Evolutionary conservation across 2,329 filamentous ascomycete species (phyloP).

Genomic region (Anthostomella pinea): DNA sequence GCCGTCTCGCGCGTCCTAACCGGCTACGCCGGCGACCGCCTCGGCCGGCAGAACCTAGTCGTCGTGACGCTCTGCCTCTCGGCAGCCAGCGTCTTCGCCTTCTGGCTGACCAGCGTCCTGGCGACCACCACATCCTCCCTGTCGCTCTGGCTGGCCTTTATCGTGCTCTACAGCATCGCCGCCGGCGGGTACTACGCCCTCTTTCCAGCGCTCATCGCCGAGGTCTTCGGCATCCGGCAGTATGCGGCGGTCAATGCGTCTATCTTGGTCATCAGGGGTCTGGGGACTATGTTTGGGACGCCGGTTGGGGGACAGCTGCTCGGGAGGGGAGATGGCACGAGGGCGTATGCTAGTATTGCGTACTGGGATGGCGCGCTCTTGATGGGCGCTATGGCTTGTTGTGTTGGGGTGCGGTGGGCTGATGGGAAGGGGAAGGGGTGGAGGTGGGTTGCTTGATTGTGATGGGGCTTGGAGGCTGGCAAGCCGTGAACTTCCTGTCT

Average conservation of each 20-base stretch:
- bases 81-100: slow-evolving; percentile 34
- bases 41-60: slow-evolving; percentile 47
- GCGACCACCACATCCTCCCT: slow-evolving; percentile 26
- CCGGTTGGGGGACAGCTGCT: slow-evolving; percentile 43
- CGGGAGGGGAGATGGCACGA: slow-evolving; percentile 27
- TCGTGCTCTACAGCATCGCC: slow-evolving; percentile 41
- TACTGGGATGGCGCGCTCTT: slow-evolving; percentile 42
- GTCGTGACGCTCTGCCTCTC: slow-evolving; percentile 38
- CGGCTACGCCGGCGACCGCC: slow-evolving; percentile 44
- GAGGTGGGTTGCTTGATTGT: slow-evolving; percentile 41
- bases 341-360: slow-evolving; percentile 37
- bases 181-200: slow-evolving; percentile 44
- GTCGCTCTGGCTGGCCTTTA: slow-evolving; percentile 39
- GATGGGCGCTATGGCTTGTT: slow-evolving; percentile 36
- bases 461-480: no score
- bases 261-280: slow-evolving; percentile 42
- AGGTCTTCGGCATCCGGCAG: slow-evolving; percentile 45
- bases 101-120: slow-evolving; percentile 36
- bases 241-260: slow-evolving; percentile 48
- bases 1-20: slow-evolving; percentile 41
- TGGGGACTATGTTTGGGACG: slow-evolving; percentile 43
- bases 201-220: slow-evolving; percentile 45
- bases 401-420: slow-evolving; percentile 41
- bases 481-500: no score
- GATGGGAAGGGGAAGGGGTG: slow-evolving; percentile 37